These are phyloP conservation scores for Coelastrella sp. DNA, from an alignment of 139 green algal species.

Conservation along the genomic window DNA sequence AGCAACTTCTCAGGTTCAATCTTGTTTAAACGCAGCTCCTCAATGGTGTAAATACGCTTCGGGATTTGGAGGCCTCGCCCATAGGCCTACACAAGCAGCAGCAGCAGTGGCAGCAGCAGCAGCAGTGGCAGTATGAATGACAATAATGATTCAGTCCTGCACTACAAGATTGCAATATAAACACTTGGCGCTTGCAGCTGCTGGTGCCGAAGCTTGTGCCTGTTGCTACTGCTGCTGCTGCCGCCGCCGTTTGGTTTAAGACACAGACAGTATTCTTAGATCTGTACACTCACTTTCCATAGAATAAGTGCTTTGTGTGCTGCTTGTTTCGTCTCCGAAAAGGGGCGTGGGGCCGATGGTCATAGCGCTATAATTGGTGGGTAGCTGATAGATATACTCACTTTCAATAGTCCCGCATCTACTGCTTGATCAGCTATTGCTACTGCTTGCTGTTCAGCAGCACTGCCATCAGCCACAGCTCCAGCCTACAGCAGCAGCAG, in stretches of 20 bases:
- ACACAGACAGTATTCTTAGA: no score
- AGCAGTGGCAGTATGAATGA: not conserved
- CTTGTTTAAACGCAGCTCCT: conserved; percentile 92
- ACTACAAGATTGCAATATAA: not conserved
- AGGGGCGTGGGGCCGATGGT: not conserved
- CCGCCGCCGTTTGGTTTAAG: no score
- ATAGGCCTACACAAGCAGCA: conserved; percentile 24
- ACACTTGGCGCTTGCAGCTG: not conserved
- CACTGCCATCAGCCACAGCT: conserved; percentile 12
- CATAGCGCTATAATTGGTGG: not conserved
- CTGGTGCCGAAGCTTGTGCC: no score
- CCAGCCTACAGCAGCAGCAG: not conserved
- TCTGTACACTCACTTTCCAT: no score
- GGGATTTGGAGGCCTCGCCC: conserved; percentile 65
- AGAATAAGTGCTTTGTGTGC: no score
- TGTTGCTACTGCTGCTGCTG: no score
- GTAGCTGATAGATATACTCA: not conserved
- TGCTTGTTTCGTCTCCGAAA: no score
- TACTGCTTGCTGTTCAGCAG: conserved; percentile 57
- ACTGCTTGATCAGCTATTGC: conserved; percentile 44
- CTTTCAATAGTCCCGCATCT: conserved; percentile 55
- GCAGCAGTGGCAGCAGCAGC: not conserved
- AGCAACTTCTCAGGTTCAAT: conserved; percentile 88
- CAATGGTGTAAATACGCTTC: conserved; percentile 84
- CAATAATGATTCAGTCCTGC: not conserved